Conservation (phyloP, 208 protist species). For the Trichomonas vaginalis region DNA sequence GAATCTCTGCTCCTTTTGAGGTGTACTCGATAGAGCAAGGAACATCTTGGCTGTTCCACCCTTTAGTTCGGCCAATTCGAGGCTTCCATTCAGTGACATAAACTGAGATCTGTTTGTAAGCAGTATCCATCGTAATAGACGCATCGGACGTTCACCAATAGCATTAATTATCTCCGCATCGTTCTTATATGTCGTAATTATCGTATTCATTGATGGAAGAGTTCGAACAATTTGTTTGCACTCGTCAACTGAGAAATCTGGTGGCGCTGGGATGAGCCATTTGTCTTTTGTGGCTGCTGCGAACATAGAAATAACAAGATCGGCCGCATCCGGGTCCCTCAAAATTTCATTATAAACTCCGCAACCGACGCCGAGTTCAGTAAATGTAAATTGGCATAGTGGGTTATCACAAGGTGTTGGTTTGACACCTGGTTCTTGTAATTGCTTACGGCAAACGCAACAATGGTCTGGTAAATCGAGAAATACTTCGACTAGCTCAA, state of each 20-base stretch:
- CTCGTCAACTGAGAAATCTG: background rate
- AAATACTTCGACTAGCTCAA: background rate
- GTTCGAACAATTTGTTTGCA: background rate
- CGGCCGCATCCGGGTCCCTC: background rate
- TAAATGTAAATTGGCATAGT: background rate
- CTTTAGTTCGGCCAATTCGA: background rate
- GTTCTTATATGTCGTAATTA: no score
- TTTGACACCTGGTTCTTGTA: background rate
- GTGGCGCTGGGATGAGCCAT: background rate
- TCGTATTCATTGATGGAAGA: background rate
- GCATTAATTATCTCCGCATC: background rate
- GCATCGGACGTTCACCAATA: no score
- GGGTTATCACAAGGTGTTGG: background rate
- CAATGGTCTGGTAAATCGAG: constrained; percentile 6
- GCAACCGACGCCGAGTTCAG: background rate
- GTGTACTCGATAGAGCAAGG: background rate
- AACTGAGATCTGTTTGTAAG: background rate
- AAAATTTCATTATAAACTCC: background rate
- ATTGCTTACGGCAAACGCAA: background rate
- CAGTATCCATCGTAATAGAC: background rate
- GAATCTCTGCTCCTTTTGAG: background rate
- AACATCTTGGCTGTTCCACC: background rate
- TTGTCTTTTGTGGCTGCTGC: background rate
- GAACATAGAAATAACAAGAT: background rate
- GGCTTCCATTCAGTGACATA: background rate